Evolutionary conservation across 768 basidiomycete genomes (phyloP).

Genomic region (Amanita inopinata): DNA sequence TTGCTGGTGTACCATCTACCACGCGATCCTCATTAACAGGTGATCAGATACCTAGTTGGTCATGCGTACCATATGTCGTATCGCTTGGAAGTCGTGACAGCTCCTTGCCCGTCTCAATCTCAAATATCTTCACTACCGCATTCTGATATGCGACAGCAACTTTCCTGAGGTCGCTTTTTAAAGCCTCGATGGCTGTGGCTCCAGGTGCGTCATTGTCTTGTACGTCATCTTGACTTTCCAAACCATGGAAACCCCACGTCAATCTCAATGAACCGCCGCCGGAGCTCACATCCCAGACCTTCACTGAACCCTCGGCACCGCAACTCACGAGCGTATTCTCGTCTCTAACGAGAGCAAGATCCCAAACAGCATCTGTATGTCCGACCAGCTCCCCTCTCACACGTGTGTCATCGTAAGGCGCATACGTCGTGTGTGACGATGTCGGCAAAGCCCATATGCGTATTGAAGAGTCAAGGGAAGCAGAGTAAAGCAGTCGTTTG

Average conservation of each 20-base stretch:
- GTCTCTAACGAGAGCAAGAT: conserved; percentile 75
- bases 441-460: conserved; percentile 82
- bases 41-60: neutral
- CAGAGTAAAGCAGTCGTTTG: conserved; percentile 76
- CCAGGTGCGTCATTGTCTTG: conserved; percentile 51
- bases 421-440: conserved; percentile 78
- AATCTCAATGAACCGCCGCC: conserved; percentile 57
- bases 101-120: conserved; percentile 83
- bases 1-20: conserved; percentile 67
- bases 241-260: conserved; percentile 73
- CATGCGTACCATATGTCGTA: conserved; percentile 41
- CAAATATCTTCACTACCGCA: conserved; percentile 82
- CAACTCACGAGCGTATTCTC: conserved; percentile 82
- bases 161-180: conserved; percentile 75
- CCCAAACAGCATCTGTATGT: conserved; percentile 96
- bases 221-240: conserved; percentile 41
- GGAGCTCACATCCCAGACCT: conserved; percentile 85
- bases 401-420: conserved; percentile 76
- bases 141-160: conserved; percentile 89
- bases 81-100: conserved; percentile 51
- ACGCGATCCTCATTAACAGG: no score
- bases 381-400: conserved; percentile 77
- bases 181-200: conserved; percentile 77
- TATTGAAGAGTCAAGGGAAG: conserved; percentile 89
- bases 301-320: conserved; percentile 85